Evolutionary conservation across 2,329 filamentous ascomycete species (phyloP).

Genomic region (Chalaropsis ovoidea): DNA sequence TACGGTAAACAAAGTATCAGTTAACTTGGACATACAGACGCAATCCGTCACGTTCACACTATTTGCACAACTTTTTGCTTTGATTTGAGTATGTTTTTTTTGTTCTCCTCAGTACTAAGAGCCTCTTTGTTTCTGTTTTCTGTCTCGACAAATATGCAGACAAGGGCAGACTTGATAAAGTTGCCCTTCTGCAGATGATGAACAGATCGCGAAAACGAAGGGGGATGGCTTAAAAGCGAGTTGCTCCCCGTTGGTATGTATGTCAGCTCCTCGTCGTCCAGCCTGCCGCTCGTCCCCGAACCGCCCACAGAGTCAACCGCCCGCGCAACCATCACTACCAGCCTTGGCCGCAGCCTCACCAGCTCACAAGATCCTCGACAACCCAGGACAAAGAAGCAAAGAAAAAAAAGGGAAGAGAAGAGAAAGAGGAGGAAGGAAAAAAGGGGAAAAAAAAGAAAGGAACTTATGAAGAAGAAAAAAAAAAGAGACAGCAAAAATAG

Average conservation of each 20-base stretch:
- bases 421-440: neutral
- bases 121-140: neutral
- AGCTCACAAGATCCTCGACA: neutral
- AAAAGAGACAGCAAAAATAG: slow-evolving; percentile 10
- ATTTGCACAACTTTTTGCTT: neutral
- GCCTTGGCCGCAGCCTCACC: no score
- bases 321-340: no score
- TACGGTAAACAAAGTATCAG: neutral
- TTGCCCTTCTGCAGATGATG: neutral
- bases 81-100: neutral
- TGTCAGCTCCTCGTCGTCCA: neutral
- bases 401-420: neutral
- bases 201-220: neutral
- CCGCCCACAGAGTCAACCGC: no score
- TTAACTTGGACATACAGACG: no score
- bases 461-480: slow-evolving; percentile 16
- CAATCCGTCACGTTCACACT: no score
- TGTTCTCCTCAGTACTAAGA: neutral
- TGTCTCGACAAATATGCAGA: slow-evolving; percentile 5
- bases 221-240: neutral
- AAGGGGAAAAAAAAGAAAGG: slow-evolving; percentile 3
- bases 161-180: neutral
- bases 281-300: no score
- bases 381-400: neutral
- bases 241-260: neutral